phyloP scores from a whole-genome alignment of 2,329 filamentous ascomycete genomes.

The Neofusicoccum ribis region DNA sequence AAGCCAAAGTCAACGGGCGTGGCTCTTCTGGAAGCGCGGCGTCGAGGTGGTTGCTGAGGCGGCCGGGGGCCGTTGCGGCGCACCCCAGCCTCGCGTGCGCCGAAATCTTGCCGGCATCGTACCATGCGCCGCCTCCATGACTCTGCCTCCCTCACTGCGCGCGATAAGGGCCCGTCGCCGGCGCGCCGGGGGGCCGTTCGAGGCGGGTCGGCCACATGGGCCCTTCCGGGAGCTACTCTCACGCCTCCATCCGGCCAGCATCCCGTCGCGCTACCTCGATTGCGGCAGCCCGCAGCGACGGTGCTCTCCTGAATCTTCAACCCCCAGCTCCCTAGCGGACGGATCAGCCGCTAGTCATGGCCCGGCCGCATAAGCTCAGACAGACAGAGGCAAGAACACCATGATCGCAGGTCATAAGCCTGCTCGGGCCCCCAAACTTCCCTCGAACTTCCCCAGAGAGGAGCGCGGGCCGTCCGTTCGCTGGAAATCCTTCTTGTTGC shows the following conservation, averaged over 20 bases:
- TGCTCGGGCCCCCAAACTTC: neutral
- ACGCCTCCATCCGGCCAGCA: neutral
- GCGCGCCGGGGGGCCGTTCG: neutral
- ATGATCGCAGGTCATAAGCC: neutral
- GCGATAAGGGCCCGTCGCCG: neutral
- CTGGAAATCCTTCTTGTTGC: neutral
- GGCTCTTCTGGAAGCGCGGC: too few species aligned
- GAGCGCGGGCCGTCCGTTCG: neutral
- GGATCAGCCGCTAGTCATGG: slow-evolving; percentile 8
- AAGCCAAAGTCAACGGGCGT: too few species aligned
- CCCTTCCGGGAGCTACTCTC: neutral
- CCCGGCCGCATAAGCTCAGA: neutral
- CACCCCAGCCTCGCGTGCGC: neutral
- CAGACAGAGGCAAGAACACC: neutral
- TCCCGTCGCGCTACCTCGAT: slow-evolving; percentile 2
- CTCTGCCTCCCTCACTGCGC: neutral
- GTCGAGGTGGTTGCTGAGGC: neutral
- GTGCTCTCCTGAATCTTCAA: slow-evolving; percentile 8
- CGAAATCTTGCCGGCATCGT: neutral
- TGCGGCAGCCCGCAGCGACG: slow-evolving; percentile 11
- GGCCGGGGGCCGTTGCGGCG: neutral
- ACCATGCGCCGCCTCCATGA: slow-evolving; percentile 7
- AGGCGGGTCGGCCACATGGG: neutral
- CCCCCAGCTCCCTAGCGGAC: neutral
- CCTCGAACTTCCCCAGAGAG: neutral